A percentile compares a stretch with the other conserved stretches of the same genome.
These are phyloP conservation scores for Spatholobus suberectus DNA, from an alignment of 306 rosid genomes.

Conservation along the genomic window DNA sequence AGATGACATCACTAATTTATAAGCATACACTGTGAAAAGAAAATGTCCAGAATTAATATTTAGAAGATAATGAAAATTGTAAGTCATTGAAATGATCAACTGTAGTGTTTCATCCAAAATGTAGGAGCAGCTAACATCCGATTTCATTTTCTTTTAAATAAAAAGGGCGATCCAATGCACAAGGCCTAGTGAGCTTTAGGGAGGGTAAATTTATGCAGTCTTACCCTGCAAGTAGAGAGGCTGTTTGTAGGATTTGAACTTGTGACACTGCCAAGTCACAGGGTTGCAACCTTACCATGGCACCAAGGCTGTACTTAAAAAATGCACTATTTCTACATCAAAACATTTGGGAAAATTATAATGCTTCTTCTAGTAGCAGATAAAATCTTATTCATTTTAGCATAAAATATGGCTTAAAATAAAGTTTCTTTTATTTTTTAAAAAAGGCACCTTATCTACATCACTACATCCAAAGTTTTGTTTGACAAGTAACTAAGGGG, in stretches of 20 bases:
- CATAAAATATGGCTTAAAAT: neutral
- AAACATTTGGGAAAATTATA: conserved; percentile 1
- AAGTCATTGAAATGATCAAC: conserved; percentile 10
- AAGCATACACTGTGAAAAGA: conserved; percentile 14
- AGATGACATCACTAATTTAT: conserved; percentile 32
- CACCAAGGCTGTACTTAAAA: neutral
- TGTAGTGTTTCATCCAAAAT: conserved; percentile 2
- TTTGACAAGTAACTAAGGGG: neutral
- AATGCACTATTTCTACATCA: neutral
- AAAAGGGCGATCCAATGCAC: neutral
- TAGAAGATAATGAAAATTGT: neutral
- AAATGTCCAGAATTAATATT: conserved; percentile 9
- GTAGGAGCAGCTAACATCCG: conserved; percentile 22
- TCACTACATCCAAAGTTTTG: neutral
- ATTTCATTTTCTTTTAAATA: neutral
- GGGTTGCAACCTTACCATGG: neutral
- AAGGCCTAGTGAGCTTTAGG: neutral
- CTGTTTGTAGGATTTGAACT: neutral
- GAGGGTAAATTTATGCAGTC: neutral
- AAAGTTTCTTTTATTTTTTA: neutral
- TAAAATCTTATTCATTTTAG: neutral
- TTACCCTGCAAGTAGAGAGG: neutral
- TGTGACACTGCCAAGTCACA: neutral
- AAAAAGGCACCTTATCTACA: conserved; percentile 9
- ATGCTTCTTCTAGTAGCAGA: conserved; percentile 17